phyloP scores from a whole-genome alignment of 2,329 filamentous ascomycete genomes.

The Tolypocladium ophioglossoides region DNA sequence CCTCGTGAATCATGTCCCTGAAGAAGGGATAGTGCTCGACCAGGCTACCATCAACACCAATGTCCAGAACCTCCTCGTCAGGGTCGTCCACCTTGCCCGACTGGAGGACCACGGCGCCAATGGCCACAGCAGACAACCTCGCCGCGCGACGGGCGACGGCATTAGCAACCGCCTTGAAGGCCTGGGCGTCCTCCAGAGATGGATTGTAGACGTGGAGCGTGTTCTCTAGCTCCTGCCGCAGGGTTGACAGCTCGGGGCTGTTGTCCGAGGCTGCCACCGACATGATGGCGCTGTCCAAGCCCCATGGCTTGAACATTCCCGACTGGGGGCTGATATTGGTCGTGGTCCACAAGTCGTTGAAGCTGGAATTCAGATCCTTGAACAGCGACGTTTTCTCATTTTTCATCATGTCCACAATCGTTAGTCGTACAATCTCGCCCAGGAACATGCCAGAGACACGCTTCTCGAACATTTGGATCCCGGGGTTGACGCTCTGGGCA shows the following conservation, averaged over 20 bases:
- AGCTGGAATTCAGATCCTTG: constrained; percentile 61
- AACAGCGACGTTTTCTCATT: constrained; percentile 61
- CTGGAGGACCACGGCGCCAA: constrained; percentile 74
- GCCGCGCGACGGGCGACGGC: constrained; percentile 85
- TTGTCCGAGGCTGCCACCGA: constrained; percentile 77
- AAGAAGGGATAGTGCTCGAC: constrained; percentile 96
- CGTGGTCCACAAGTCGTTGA: constrained; percentile 59
- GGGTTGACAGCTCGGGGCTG: constrained; percentile 57
- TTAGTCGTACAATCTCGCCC: constrained; percentile 80
- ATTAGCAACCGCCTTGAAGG: constrained; percentile 71
- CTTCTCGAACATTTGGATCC: constrained; percentile 98
- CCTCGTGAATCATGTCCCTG: constrained; percentile 77
- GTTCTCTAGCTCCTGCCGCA: constrained; percentile 69
- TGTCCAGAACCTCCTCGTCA: constrained; percentile 65
- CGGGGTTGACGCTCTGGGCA: constrained; percentile 73
- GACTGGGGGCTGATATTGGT: constrained; percentile 57
- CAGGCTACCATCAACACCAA: constrained; percentile 88
- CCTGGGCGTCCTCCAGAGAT: constrained; percentile 74
- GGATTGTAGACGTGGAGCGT: constrained; percentile 67
- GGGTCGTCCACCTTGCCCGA: constrained; percentile 58
- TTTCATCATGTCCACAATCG: constrained; percentile 61
- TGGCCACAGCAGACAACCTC: constrained; percentile 75
- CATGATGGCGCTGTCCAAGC: constrained; percentile 82
- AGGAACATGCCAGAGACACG: constrained; percentile 97
- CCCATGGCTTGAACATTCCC: constrained; percentile 70